Evolutionary conservation across 1,284 basidiomycete species (phyloP).

Genomic region (Neonothopanus nambi): DNA sequence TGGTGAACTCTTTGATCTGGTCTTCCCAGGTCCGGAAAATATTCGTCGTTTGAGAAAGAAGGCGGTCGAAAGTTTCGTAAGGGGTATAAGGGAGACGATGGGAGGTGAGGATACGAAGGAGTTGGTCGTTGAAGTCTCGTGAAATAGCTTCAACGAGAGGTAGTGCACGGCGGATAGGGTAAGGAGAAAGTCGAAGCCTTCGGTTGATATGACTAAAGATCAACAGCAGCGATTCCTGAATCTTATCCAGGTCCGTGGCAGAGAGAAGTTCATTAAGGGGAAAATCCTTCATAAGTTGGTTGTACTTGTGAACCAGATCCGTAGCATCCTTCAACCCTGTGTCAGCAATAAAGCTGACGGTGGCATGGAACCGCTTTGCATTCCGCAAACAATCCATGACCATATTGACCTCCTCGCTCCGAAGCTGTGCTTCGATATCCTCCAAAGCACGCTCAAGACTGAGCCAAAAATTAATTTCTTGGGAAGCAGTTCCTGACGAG

Average conservation of each 20-base stretch:
- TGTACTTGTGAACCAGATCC: slow-evolving; percentile 94
- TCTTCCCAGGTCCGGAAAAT: slow-evolving; percentile 98
- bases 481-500: slow-evolving; percentile 93
- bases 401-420: slow-evolving; percentile 90
- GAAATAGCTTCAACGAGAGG: slow-evolving; percentile 98
- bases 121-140: slow-evolving; percentile 93
- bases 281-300: slow-evolving; percentile 98
- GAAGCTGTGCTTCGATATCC: slow-evolving; percentile 88
- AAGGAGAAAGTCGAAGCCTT: slow-evolving; percentile 93
- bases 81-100: slow-evolving; percentile 93
- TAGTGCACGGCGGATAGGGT: slow-evolving; percentile 93
- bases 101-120: slow-evolving; percentile 87
- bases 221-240: slow-evolving; percentile 83
- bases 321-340: slow-evolving; percentile 94
- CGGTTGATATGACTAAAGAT: slow-evolving; percentile 96
- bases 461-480: slow-evolving; percentile 99
- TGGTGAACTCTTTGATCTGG: slow-evolving; percentile 96
- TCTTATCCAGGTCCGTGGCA: slow-evolving; percentile 94
- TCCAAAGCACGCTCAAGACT: slow-evolving; percentile 93
- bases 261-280: slow-evolving; percentile 95
- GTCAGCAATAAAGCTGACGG: slow-evolving; percentile 97
- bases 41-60: slow-evolving; percentile 73
- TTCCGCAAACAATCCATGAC: slow-evolving; percentile 95
- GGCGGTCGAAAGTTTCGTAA: slow-evolving; percentile 90
- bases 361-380: slow-evolving; percentile 96